Conservation (phyloP, 2,329 filamentous ascomycete genomes). For the Aurifilum marmelostoma region DNA sequence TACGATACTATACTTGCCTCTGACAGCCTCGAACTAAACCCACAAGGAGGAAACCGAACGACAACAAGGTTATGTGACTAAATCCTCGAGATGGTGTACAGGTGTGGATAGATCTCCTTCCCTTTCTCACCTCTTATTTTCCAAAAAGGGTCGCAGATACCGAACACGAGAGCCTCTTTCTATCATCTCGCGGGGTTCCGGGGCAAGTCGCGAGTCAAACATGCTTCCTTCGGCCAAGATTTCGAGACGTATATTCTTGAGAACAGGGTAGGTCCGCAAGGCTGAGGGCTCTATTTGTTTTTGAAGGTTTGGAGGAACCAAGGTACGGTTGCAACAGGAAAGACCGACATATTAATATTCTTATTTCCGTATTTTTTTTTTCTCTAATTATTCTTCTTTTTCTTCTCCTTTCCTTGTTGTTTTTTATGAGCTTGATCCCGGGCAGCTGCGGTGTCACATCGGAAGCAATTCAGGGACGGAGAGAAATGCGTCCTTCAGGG, state of each 20-base stretch:
- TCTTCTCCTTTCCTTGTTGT: background rate
- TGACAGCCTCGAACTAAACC: background rate
- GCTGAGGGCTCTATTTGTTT: background rate
- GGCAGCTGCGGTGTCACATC: background rate
- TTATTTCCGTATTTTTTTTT: background rate
- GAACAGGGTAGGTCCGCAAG: background rate
- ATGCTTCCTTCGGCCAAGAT: background rate
- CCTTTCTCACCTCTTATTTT: background rate
- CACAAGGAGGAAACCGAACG: background rate
- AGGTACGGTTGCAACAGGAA: background rate
- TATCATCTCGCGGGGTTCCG: background rate
- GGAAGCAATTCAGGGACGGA: background rate
- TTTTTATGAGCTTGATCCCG: background rate
- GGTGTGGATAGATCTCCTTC: background rate
- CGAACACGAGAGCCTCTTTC: background rate
- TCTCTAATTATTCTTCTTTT: too few species aligned
- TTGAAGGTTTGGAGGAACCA: background rate
- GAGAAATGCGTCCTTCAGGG: background rate
- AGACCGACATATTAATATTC: background rate
- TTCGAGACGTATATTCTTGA: background rate
- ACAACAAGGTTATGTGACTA: background rate
- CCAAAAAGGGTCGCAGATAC: background rate
- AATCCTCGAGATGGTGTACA: background rate
- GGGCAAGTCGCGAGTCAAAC: background rate
- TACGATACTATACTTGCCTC: background rate